Evolutionary conservation across 345 rosid species (phyloP).

Genomic region (Eucalyptus caleyi): DNA sequence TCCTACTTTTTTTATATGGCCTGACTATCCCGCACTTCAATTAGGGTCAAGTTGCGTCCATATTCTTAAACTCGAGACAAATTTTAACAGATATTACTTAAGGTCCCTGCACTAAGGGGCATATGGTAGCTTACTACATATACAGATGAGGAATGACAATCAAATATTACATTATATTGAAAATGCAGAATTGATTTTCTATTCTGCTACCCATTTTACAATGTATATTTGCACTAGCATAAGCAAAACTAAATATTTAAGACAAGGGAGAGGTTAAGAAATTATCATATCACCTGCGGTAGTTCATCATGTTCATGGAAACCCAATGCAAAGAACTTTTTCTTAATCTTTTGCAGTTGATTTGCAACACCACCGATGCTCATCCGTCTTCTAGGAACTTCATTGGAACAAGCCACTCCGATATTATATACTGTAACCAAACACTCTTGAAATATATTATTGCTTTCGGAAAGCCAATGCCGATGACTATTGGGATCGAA

Average conservation of each 20-base stretch:
- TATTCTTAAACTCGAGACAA: fast-evolving
- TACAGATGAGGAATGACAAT: too few relatives aligned
- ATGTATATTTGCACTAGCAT: too few relatives aligned
- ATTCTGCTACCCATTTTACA: too few relatives aligned
- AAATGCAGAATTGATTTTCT: too few relatives aligned
- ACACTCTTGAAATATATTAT: background rate
- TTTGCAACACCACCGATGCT: background rate
- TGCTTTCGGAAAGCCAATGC: background rate
- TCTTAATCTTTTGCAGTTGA: background rate
- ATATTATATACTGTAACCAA: background rate
- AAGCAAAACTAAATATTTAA: too few relatives aligned
- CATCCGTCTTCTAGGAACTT: too few relatives aligned
- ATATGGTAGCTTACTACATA: too few relatives aligned
- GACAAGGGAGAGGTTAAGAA: background rate
- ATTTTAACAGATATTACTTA: fast-evolving
- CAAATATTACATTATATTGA: too few relatives aligned
- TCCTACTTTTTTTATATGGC: too few relatives aligned
- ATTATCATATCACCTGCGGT: background rate
- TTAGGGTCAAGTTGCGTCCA: fast-evolving
- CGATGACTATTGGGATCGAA: background rate
- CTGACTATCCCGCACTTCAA: fast-evolving
- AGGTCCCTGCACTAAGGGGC: fast-evolving
- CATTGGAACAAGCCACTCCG: background rate
- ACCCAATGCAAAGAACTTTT: background rate
- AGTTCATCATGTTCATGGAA: fast-evolving